Conservation (phyloP, 2,329 filamentous ascomycete species). For the Fusarium sp. region DNA sequence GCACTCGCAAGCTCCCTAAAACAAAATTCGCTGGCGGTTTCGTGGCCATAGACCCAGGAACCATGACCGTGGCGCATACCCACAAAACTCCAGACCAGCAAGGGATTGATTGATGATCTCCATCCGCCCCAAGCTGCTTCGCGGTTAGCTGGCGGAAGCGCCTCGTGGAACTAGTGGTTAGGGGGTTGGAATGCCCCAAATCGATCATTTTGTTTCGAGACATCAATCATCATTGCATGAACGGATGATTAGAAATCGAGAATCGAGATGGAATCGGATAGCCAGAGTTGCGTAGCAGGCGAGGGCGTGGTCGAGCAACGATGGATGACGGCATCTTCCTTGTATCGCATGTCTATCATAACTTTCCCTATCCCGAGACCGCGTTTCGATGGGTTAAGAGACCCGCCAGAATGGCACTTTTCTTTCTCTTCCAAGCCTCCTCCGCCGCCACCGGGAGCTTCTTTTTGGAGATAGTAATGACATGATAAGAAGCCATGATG, state of each 20-base stretch:
- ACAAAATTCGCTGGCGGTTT: conserved; percentile 18
- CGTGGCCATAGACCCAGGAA: conserved; percentile 11
- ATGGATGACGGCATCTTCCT: no score
- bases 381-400: conserved; percentile 10
- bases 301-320: no score
- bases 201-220: conserved; percentile 25
- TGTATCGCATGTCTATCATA: no score
- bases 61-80: conserved; percentile 19
- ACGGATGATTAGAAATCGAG: neutral
- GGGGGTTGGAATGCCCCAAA: conserved; percentile 33
- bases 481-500: neutral
- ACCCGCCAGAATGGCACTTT: conserved; percentile 4
- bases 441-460: conserved; percentile 29
- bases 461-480: neutral
- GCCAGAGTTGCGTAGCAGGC: no score
- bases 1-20: neutral
- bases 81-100: conserved; percentile 38
- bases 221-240: conserved; percentile 3
- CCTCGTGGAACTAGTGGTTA: conserved; percentile 32
- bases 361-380: conserved; percentile 26
- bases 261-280: no score
- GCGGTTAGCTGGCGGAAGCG: conserved; percentile 37
- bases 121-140: conserved; percentile 34
- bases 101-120: conserved; percentile 40
- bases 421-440: conserved; percentile 18